Conservation (phyloP, 192 early-diverging fungal genomes). For the Coemansia brasiliensis region DNA sequence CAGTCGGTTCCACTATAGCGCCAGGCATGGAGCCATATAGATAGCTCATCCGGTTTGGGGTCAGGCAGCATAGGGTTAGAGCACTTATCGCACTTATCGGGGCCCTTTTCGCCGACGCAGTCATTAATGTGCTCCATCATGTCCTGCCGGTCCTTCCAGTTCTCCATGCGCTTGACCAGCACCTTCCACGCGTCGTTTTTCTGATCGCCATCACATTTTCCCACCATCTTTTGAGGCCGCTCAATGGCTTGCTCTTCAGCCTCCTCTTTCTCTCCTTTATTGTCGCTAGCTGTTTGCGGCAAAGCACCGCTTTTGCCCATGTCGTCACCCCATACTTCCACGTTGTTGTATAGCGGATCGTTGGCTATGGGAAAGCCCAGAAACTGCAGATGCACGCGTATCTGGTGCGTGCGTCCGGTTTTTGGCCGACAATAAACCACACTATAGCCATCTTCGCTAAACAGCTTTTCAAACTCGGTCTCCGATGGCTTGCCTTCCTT, state of each 20-base stretch:
- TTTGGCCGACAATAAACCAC: slow-evolving; percentile 80
- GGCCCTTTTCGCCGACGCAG: slow-evolving; percentile 15
- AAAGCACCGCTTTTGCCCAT: slow-evolving; percentile 58
- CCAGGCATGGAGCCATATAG: slow-evolving; percentile 92
- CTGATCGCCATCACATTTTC: slow-evolving; percentile 10
- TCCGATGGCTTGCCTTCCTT: slow-evolving; percentile 76
- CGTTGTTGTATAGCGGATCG: slow-evolving; percentile 86
- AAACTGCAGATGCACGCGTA: slow-evolving; percentile 93
- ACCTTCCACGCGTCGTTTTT: slow-evolving; percentile 19
- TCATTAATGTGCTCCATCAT: slow-evolving; percentile 17
- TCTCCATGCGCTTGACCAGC: slow-evolving; percentile 35
- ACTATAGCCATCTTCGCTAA: slow-evolving; percentile 66
- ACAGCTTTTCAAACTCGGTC: slow-evolving; percentile 73
- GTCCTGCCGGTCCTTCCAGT: slow-evolving; percentile 38
- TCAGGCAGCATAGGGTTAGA: slow-evolving; percentile 58
- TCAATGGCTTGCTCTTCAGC: neutral
- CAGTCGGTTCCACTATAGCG: slow-evolving; percentile 74
- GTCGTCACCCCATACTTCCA: slow-evolving; percentile 66
- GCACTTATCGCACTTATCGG: slow-evolving; percentile 64
- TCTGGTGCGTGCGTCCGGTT: slow-evolving; percentile 96
- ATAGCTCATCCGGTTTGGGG: slow-evolving; percentile 71
- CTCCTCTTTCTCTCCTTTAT: neutral
- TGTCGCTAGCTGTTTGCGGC: neutral
- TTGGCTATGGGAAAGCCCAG: slow-evolving; percentile 93
- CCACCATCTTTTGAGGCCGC: slow-evolving; percentile 19